Evolutionary conservation across 2,329 filamentous ascomycete genomes (phyloP), one percentile per base, ranked within the genome.

Genomic region (Aspergillus luchuensis): DNA sequence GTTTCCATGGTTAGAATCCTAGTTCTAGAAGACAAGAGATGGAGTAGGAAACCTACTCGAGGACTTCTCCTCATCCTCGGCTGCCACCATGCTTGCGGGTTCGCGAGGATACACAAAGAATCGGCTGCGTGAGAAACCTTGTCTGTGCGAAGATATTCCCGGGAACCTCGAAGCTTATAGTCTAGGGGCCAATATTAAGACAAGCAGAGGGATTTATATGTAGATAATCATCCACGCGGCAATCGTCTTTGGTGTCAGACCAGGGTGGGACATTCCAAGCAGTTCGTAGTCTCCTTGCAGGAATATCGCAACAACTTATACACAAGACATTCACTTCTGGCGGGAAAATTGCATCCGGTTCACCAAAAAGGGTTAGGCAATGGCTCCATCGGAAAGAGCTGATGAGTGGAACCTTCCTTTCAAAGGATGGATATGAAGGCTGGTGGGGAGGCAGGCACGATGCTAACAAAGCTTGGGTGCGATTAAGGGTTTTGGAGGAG

Each of bases 281-380:
- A 17, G 10, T 33, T 25, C 21, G 25, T 5, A 13, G 39, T 19
- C n/a, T 21, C 41, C 47, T 50, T 17, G 47, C 47, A 50, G 47
- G 47, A n/a, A 30, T 30, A 17, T 30, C 25, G 25, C n/a, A 50
- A 50, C 33, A 33, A 50, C 17, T 50, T 36, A 36, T 36, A 36
- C 30, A 5, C 30, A 33, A 17, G 25, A 30, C 25, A 50, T 50
- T 33, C 47, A 50, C 23, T 11, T 19, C 28, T 10, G 23, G 7
- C 47, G 47, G 47, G n/a, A 50, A 11, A 50, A 30, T 50, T 15
- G n/a, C 47, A 50, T 30, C 47, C 47, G 47, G 47, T 50, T 50
- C 5, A 50, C 28, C 47, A n/a, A 21, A 50, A 50, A 10, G 8
- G 47, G 47, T 30, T 50, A 50, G 47, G 45, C 5, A 50, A 50